These are phyloP conservation scores for Trichothecium sympodiale DNA, from an alignment of 2,329 filamentous ascomycete genomes.

Conservation along the genomic window DNA sequence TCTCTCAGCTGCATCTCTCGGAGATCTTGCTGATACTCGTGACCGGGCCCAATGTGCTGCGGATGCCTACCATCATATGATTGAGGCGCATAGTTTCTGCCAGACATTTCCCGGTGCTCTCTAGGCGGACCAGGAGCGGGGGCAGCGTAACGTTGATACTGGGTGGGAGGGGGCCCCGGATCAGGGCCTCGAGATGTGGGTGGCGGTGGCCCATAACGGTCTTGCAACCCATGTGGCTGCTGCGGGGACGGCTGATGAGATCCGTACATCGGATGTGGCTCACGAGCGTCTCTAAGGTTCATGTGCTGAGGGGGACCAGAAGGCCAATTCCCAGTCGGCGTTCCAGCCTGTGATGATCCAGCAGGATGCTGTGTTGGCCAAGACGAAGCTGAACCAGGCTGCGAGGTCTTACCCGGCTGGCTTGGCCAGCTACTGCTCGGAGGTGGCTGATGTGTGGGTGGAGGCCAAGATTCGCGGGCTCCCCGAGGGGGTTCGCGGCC, in stretches of 20 bases:
- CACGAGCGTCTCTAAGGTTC: conserved; percentile 26
- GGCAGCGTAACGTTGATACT: conserved; percentile 32
- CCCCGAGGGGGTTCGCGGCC: conserved; percentile 28
- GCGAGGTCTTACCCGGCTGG: conserved; percentile 19
- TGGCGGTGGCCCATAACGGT: conserved; percentile 22
- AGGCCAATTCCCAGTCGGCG: conserved; percentile 20
- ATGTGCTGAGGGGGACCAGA: conserved; percentile 20
- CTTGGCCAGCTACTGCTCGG: conserved; percentile 17
- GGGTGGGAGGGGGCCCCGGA: conserved; percentile 23
- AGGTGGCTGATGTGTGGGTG: conserved; percentile 15
- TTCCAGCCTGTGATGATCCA: conserved; percentile 19
- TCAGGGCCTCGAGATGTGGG: conserved; percentile 29
- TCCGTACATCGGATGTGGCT: conserved; percentile 21
- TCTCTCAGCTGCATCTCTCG: conserved; percentile 12
- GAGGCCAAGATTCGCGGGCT: conserved; percentile 26
- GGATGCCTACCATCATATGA: conserved; percentile 31
- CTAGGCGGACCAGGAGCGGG: conserved; percentile 27
- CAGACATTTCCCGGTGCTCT: conserved; percentile 28
- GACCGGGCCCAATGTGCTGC: conserved; percentile 8
- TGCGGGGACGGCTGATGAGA: conserved; percentile 12
- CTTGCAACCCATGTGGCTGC: conserved; percentile 23
- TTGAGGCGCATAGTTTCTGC: conserved; percentile 35
- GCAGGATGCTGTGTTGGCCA: conserved; percentile 21
- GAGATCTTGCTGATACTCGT: conserved; percentile 10
- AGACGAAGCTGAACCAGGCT: conserved; percentile 18